Percentiles rank a stretch among this genome's conserved stretches.
phyloP scores from a whole-genome alignment of 108 stramenopile genomes.

The Fistulifera pelliculosa region DNA sequence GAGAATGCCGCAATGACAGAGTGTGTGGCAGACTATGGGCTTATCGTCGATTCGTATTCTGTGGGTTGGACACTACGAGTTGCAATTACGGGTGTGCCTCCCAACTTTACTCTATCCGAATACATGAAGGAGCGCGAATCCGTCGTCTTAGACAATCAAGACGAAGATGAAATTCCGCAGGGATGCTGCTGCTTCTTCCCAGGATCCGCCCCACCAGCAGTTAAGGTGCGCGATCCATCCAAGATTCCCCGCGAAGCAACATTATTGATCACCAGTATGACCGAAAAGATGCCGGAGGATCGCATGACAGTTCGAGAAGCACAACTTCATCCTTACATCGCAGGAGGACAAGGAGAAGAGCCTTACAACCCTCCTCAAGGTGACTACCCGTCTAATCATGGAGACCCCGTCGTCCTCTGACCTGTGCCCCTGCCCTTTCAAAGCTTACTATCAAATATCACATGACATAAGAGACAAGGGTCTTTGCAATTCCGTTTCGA shows the following conservation, averaged over 20 bases:
- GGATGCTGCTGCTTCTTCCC: constrained; percentile 27
- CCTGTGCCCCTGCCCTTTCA: constrained; percentile 40
- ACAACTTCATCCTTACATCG: constrained; percentile 62
- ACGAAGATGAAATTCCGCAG: constrained; percentile 13
- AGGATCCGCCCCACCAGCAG: constrained; percentile 3
- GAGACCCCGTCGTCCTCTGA: constrained; percentile 54
- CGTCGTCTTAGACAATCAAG: constrained; percentile 16
- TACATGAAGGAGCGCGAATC: constrained; percentile 28
- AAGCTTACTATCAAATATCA: constrained; percentile 28
- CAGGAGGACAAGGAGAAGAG: constrained; percentile 38
- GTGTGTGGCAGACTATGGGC: constrained; percentile 76
- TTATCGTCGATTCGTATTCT: constrained; percentile 80
- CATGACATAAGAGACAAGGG: constrained; percentile 5
- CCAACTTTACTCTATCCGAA: constrained; percentile 52
- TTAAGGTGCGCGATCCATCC: constrained; percentile 39
- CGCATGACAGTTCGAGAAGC: constrained; percentile 71
- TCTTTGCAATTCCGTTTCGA: neutral
- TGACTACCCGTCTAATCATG: constrained; percentile 41
- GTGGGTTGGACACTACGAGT: constrained; percentile 75
- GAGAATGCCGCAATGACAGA: constrained; percentile 47
- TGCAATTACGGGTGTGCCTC: constrained; percentile 74
- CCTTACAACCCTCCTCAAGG: constrained; percentile 43
- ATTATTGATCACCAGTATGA: constrained; percentile 43
- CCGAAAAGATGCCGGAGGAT: constrained; percentile 41
- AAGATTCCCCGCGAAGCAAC: constrained; percentile 51